Conservation (phyloP, 805 yeast genomes). For the Ogataea paraovalis region DNA sequence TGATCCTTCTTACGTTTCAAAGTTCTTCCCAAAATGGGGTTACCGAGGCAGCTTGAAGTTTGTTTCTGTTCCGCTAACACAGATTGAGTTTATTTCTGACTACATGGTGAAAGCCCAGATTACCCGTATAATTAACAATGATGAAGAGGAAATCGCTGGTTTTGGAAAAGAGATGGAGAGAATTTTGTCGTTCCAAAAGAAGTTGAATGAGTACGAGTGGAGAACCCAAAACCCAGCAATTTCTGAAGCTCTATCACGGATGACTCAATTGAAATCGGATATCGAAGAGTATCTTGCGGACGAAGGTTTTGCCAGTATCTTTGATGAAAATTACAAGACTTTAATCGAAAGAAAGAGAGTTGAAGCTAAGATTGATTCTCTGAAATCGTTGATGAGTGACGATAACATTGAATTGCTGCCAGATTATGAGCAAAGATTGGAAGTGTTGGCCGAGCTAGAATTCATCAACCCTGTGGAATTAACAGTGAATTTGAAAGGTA, state of each 20-base stretch:
- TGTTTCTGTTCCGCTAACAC: slow-evolving; percentile 37
- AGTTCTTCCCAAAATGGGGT: slow-evolving; percentile 34
- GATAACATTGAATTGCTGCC: slow-evolving; percentile 89
- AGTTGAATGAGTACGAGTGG: slow-evolving; percentile 44
- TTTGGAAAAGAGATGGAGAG: slow-evolving; percentile 34
- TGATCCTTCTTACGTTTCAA: slow-evolving; percentile 30
- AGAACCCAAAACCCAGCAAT: slow-evolving; percentile 32
- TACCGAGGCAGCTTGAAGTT: slow-evolving; percentile 15
- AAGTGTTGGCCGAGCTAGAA: slow-evolving; percentile 71
- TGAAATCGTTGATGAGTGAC: slow-evolving; percentile 68
- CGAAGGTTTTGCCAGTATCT: slow-evolving; percentile 13
- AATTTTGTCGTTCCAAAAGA: slow-evolving; percentile 35
- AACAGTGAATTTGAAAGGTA: slow-evolving; percentile 80
- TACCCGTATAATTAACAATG: slow-evolving; percentile 35
- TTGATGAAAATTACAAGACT: slow-evolving; percentile 22
- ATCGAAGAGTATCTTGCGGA: slow-evolving; percentile 27
- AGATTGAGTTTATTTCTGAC: slow-evolving; percentile 42
- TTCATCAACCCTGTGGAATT: slow-evolving; percentile 67
- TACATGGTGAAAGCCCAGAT: slow-evolving; percentile 34
- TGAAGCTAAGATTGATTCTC: slow-evolving; percentile 45
- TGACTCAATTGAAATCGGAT: slow-evolving; percentile 28
- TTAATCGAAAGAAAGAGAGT: slow-evolving; percentile 43
- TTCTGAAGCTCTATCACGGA: slow-evolving; percentile 36
- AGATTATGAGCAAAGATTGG: slow-evolving; percentile 85
- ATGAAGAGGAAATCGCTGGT: slow-evolving; percentile 32